Base-by-base conservation (phyloP, 1,284 basidiomycete genomes). In the Leccinum solheimii region DNA sequence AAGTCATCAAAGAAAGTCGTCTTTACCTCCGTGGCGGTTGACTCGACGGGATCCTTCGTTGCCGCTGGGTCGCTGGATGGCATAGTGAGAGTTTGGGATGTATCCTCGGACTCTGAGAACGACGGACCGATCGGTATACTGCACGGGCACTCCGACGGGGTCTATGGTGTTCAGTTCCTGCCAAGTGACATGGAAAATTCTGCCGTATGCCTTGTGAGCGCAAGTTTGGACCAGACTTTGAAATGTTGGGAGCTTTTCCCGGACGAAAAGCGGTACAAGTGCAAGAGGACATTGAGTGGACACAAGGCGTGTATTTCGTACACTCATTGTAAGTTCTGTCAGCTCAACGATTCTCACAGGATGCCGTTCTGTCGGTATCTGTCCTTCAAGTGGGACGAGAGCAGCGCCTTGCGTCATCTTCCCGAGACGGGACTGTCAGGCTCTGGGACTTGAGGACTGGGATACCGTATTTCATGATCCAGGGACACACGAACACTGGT, bases 401-500 rank as follows among this genome's bases (percentile, higher is more conserved):
- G 43, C 73, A 69, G 21, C 74, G 73, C 16, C 56, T 75, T n/a
- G 72, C 69, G 13, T 77, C 72, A 7, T 74, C 74, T 9, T 74
- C 72, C 34, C 64, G 74, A 45, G 72, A 74, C 57, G 71, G 76
- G 21, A 77, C 73, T 26, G 70, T 75, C 27, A 63, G 71, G 27
- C 62, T 75, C 11, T 75, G 73, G 73, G 74, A 75, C 55, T 55
- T 76, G 63, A 74, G 60, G 51, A 69, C 26, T 21, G 73, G 76
- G 5, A 57, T 59, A 32, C 70, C 73, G 19, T 71, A 75, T 54
- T 75, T 77, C 50, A 72, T 76, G 71, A 71, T 75, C 23, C 74
- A 75, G 51, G 73, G 73, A 14, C 73, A 75, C 52, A 76, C 70
- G n/a, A 67, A 75, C 57, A 74, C 75, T 16, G 73, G 73, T 75